Base-by-base conservation (phyloP, 345 rosid genomes). In the Populus tremula region DNA sequence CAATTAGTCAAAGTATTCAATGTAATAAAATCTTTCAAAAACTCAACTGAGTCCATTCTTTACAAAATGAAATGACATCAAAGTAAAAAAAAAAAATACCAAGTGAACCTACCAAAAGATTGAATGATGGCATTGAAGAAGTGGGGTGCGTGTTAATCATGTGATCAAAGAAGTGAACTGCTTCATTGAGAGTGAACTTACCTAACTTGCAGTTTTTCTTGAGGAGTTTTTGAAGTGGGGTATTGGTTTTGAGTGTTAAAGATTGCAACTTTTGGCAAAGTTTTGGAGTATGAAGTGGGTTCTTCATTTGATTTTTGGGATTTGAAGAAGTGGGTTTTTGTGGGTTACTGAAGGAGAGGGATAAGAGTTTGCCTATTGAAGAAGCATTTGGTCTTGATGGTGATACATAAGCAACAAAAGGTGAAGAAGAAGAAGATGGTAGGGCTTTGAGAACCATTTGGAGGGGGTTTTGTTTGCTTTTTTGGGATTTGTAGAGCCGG, bases 1-100 rank as follows among this genome's bases (percentile, higher is more conserved):
- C 81, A 84, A 78, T 78, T 78, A 35, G 82, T 27, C 78, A 86
- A 43, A 45, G 82, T 74, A 53, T 81, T 84, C 71, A 87, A 75
- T 10, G 80, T 74, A 74, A 74, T 47, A 33, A 39, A 77, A 82
- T 78, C 76, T 16, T 50, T 49, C 36, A 73, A 38, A 54, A 82
- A 71, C 20, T 83, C 78, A 14, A 35, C 17, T n/a, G 67, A 21
- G 20, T 25, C 71, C 72, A 76, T 72, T 71, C 65, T 79, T 12
- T 23, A 68, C 63, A 77, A 36, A 76, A 45, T 20, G 71, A 70
- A 38, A 82, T 75, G 8, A 77, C 83, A 41, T 53, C 63, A 17
- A 61, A 61, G 64, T 74, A 75, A 54, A 76, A 77, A 75, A 54
- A 76, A 77, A 33, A 33, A 83, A 74, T 82, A 64, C 75, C 79